Percentiles rank a stretch among this genome's conserved stretches.
Evolutionary conservation across 768 basidiomycete species (phyloP).

Genomic region (Boletus rubroflammeus): DNA sequence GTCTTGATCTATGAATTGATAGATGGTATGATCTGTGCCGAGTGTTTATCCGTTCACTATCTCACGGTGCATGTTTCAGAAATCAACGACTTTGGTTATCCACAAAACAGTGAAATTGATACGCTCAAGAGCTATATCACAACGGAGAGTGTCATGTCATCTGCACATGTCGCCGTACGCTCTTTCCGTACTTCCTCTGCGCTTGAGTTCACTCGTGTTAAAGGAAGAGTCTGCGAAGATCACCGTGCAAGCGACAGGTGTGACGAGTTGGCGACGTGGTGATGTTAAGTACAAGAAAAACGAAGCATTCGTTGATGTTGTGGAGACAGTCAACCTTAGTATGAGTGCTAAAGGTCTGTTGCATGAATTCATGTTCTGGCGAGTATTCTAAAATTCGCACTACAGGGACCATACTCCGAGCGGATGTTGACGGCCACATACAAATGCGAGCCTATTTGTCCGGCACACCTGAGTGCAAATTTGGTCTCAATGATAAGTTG

Average conservation of each 20-base stretch:
- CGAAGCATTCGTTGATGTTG: slow-evolving; percentile 99
- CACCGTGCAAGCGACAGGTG: slow-evolving; percentile 94
- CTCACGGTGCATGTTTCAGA: slow-evolving; percentile 45
- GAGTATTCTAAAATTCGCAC: not conserved
- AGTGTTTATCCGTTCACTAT: not conserved
- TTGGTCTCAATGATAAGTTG: slow-evolving; percentile 96
- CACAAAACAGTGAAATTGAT: slow-evolving; percentile 98
- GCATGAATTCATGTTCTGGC: not conserved
- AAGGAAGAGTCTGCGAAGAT: slow-evolving; percentile 98
- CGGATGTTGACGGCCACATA: slow-evolving; percentile 97
- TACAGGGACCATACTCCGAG: slow-evolving; percentile 84
- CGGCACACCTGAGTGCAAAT: slow-evolving; percentile 98
- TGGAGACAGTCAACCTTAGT: slow-evolving; percentile 92
- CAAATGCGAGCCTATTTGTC: slow-evolving; percentile 97
- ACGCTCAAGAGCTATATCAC: slow-evolving; percentile 98
- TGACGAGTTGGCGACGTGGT: slow-evolving; percentile 90
- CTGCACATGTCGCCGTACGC: slow-evolving; percentile 77
- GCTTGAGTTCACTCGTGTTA: not conserved
- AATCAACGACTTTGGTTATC: slow-evolving; percentile 98
- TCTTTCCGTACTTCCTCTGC: not conserved
- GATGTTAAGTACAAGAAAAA: slow-evolving; percentile 99
- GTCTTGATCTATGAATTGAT: slow-evolving; percentile 97
- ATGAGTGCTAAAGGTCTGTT: slow-evolving; percentile 88
- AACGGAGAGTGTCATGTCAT: slow-evolving; percentile 89
- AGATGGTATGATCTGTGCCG: slow-evolving; percentile 59